phyloP scores from a whole-genome alignment of 805 yeast genomes.

The Starmerella bacillaris region DNA sequence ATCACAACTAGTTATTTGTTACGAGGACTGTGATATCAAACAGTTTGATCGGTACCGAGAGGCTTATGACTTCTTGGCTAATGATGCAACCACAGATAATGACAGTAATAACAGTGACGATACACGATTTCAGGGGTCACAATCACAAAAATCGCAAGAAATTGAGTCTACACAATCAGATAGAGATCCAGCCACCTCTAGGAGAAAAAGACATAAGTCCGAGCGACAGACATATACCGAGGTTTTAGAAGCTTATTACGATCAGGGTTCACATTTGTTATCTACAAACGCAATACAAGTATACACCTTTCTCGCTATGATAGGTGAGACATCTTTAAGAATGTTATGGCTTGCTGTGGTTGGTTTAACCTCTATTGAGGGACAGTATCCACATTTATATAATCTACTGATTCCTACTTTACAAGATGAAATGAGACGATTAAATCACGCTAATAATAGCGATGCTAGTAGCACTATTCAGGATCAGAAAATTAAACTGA shows the following conservation, averaged over 20 bases:
- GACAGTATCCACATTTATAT: slow-evolving; percentile 52
- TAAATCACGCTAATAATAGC: slow-evolving; percentile 24
- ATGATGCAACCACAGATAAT: slow-evolving; percentile 22
- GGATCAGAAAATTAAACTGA: not conserved
- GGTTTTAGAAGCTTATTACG: slow-evolving; percentile 55
- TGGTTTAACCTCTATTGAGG: slow-evolving; percentile 70
- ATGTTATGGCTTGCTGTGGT: slow-evolving; percentile 75
- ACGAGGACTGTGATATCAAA: slow-evolving; percentile 71
- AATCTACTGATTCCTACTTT: slow-evolving; percentile 52
- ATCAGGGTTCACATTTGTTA: slow-evolving; percentile 60
- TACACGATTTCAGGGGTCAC: not conserved
- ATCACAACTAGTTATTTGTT: slow-evolving; percentile 50
- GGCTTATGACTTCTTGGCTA: slow-evolving; percentile 36
- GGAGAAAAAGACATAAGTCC: slow-evolving; percentile 6
- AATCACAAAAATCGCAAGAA: no score
- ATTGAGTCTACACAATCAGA: no score
- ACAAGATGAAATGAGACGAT: slow-evolving; percentile 64
- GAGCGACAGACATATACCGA: slow-evolving; percentile 25
- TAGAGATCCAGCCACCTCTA: not conserved
- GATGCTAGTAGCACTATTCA: not conserved
- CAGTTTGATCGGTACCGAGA: slow-evolving; percentile 37
- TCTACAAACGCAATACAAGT: slow-evolving; percentile 63
- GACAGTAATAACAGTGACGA: slow-evolving; percentile 19
- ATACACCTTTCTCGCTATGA: slow-evolving; percentile 58
- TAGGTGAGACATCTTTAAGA: slow-evolving; percentile 59